Evolutionary conservation across 2,329 filamentous ascomycete species (phyloP), one percentile per base, ranked within the genome.

Genomic region (Epichloe brachyelytri): DNA sequence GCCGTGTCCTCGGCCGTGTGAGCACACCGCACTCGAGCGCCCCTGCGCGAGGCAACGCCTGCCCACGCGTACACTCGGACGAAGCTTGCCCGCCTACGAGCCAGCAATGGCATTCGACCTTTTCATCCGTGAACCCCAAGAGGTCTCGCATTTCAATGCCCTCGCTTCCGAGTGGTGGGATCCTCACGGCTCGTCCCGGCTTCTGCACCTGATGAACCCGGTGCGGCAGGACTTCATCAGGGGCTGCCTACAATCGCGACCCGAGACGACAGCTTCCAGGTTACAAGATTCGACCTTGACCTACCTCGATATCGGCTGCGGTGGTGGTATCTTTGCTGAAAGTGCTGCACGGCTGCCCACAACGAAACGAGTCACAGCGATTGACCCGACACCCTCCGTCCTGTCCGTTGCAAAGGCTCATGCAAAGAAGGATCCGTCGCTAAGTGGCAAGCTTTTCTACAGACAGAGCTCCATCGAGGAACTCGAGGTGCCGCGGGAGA

Each of bases 81-180:
- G n/a, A 26, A 3, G n/a, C 36, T 10, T 12, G 6, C 36, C 14
- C 36, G 22, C 15, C 46, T 11, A 22, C 36, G 26, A 30, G 12
- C 45, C n/a, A 36, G 40, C 56, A 54, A 51, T 53, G 48, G 49
- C 59, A 59, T 39, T 55, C 63, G 46, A 57, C 66, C 51, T 75
- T 71, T 60, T 82, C 85, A 46, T 89, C 87, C 51, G 87, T 98
- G 68, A 94, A 94, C 61, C 79, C 49, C 80, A 84, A 58, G 91
- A 98, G 72, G 81, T 98, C 57, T 86, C 86, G 17, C 93, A 98
- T 73, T 98, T 98, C 78, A 89, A 89, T 63, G 82, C 82, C 56
- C 87, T 98, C 62, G 93, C 93, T 57, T 87, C 86, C 57, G 85
- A 85, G 61, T 98, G 93, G 93, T 98, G 93, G 93, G 90, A 97